phyloP scores from a whole-genome alignment of 345 rosid species.

The Gossypium sturtianum region DNA sequence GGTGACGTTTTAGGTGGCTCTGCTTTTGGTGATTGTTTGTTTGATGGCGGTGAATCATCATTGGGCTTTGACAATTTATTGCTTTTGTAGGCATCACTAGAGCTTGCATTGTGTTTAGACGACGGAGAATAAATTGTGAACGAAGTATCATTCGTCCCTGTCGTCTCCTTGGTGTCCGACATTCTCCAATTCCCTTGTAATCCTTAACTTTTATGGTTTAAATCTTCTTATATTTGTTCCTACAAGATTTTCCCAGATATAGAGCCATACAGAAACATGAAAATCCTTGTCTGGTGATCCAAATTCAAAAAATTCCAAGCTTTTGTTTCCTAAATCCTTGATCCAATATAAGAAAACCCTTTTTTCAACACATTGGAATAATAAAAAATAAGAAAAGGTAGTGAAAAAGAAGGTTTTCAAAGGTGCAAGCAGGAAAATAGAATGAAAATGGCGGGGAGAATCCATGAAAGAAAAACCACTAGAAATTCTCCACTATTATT shows the following conservation, averaged over 20 bases:
- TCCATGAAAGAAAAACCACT: not conserved
- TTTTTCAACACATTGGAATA: not conserved
- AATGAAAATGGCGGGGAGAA: not conserved
- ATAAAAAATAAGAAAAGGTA: not conserved
- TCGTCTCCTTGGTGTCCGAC: conserved; percentile 34
- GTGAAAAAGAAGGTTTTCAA: not conserved
- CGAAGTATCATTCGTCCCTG: conserved; percentile 17
- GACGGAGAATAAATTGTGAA: not conserved
- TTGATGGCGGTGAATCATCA: not conserved
- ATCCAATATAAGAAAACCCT: not conserved
- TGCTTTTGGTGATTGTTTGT: not conserved
- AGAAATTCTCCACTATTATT: not conserved
- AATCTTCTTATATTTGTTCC: not conserved
- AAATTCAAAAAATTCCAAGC: not conserved
- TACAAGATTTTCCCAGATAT: not conserved
- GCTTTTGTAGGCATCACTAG: not conserved
- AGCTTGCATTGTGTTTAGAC: not conserved
- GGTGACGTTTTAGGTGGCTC: conserved; percentile 12
- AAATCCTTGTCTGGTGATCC: not conserved
- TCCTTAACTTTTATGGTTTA: too few relatives aligned
- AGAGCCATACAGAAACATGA: not conserved
- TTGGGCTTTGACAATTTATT: not conserved
- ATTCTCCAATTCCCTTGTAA: conserved; percentile 8
- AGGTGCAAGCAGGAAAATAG: conserved; percentile 10
- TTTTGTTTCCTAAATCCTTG: not conserved